phyloP scores from a whole-genome alignment of 108 stramenopile species.

The Schizochytrium sp. region DNA sequence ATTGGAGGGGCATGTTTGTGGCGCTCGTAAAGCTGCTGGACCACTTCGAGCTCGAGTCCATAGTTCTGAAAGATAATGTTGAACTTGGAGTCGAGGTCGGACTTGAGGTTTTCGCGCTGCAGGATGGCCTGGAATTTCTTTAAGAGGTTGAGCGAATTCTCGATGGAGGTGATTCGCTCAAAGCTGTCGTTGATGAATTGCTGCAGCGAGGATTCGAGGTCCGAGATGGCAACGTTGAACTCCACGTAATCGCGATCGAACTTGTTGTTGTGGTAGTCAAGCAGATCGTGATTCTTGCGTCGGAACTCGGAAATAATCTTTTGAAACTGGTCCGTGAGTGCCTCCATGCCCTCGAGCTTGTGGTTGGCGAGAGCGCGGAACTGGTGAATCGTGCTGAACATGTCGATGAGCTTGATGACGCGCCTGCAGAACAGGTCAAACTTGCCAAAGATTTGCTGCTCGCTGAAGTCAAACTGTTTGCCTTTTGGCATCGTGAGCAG shows the following conservation, averaged over 20 bases:
- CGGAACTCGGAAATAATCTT: conserved; percentile 65
- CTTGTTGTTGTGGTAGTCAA: conserved; percentile 75
- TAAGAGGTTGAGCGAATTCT: conserved; percentile 66
- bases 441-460: conserved; percentile 76
- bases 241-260: conserved; percentile 80
- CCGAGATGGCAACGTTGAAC: conserved; percentile 69
- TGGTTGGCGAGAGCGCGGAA: conserved; percentile 63
- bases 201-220: conserved; percentile 66
- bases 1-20: conserved; percentile 78
- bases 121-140: conserved; percentile 72
- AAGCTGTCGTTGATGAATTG: conserved; percentile 77
- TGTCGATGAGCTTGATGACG: conserved; percentile 75
- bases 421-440: conserved; percentile 80
- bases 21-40: conserved; percentile 78
- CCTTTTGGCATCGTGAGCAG: conserved; percentile 61
- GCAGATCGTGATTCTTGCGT: conserved; percentile 64
- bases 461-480: conserved; percentile 77
- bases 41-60: conserved; percentile 76
- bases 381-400: conserved; percentile 77
- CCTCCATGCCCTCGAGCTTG: conserved; percentile 80
- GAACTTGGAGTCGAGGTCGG: conserved; percentile 73
- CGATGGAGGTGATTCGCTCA: conserved; percentile 72
- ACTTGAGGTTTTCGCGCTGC: conserved; percentile 71
- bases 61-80: conserved; percentile 82
- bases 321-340: conserved; percentile 64